These are phyloP conservation scores for Rhizophlyctis rosea DNA, from an alignment of 192 early-diverging fungal species.

Conservation along the genomic window DNA sequence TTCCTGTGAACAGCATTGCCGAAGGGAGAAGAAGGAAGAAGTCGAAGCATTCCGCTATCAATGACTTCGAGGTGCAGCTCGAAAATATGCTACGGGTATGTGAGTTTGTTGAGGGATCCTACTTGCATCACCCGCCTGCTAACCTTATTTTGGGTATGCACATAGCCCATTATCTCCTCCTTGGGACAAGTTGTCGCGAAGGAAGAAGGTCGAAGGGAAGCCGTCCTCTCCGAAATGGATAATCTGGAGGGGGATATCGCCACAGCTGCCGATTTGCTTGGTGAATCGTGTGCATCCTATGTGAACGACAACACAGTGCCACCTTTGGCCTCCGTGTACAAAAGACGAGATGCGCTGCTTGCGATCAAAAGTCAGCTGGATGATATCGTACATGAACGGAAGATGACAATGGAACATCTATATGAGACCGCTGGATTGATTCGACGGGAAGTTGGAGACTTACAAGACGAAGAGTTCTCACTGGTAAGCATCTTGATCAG, in stretches of 20 bases:
- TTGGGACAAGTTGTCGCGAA: slow-evolving; percentile 12
- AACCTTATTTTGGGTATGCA: not conserved
- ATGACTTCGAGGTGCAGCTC: no score
- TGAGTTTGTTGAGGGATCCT: not conserved
- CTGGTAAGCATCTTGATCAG: not conserved
- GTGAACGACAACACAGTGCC: slow-evolving; percentile 11
- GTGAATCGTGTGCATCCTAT: slow-evolving; percentile 13
- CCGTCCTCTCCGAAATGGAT: slow-evolving; percentile 1
- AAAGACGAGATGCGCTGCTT: slow-evolving; percentile 11
- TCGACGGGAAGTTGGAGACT: slow-evolving; percentile 9
- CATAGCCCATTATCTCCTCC: slow-evolving; percentile 18
- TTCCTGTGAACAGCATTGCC: not conserved
- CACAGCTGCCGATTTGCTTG: slow-evolving; percentile 5
- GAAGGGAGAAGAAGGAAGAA: not conserved
- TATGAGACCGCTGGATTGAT: not conserved
- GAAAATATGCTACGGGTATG: not conserved
- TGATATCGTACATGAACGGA: not conserved
- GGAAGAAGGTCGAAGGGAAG: slow-evolving; percentile 3
- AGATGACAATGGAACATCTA: slow-evolving; percentile 7
- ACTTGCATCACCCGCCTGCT: not conserved
- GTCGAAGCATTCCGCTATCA: not conserved
- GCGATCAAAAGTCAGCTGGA: slow-evolving; percentile 6
- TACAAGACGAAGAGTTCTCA: slow-evolving; percentile 6
- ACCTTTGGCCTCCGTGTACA: slow-evolving; percentile 10
- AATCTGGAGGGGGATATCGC: slow-evolving; percentile 15